phyloP scores from a whole-genome alignment of 176 grass and related monocot species.

The Juncus inflexus region DNA sequence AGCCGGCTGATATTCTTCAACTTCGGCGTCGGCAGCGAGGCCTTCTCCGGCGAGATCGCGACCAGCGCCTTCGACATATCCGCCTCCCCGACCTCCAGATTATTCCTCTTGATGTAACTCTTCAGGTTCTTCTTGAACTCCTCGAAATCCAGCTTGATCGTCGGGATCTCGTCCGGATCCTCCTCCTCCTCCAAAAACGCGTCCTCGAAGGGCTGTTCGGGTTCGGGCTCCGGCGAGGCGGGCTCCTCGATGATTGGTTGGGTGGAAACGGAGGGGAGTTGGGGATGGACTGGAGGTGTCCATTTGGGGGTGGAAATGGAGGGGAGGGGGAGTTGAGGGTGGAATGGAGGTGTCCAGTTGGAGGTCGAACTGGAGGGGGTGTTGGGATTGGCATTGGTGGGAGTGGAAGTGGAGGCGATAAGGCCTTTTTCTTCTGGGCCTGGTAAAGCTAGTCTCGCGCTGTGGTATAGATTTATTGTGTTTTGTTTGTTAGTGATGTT shows the following conservation, averaged over 20 bases:
- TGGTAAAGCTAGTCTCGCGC: constrained; percentile 76
- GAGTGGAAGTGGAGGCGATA: constrained; percentile 16
- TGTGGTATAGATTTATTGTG: constrained; percentile 26
- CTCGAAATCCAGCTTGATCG: constrained; percentile 70
- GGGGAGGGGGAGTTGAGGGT: background rate
- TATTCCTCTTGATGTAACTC: constrained; percentile 69
- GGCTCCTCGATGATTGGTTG: constrained; percentile 88
- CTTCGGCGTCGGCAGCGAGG: constrained; percentile 73
- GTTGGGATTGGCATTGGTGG: background rate
- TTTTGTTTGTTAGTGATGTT: too few species aligned
- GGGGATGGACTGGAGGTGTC: background rate
- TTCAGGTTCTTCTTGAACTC: constrained; percentile 73
- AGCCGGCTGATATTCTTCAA: constrained; percentile 87
- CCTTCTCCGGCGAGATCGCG: constrained; percentile 52
- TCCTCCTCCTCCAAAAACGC: constrained; percentile 55
- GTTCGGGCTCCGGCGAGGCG: constrained; percentile 54
- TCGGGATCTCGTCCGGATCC: constrained; percentile 74
- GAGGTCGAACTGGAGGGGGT: constrained; percentile 24
- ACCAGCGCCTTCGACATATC: constrained; percentile 73
- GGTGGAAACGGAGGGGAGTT: background rate
- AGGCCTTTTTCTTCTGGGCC: constrained; percentile 58
- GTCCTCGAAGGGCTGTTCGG: constrained; percentile 53
- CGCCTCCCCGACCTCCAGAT: constrained; percentile 56
- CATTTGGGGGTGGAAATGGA: too few species aligned
- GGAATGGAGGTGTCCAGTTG: background rate